These are phyloP conservation scores for Aspergillus coremiiformis DNA, from an alignment of 495 filamentous ascomycete species.

Conservation along the genomic window DNA sequence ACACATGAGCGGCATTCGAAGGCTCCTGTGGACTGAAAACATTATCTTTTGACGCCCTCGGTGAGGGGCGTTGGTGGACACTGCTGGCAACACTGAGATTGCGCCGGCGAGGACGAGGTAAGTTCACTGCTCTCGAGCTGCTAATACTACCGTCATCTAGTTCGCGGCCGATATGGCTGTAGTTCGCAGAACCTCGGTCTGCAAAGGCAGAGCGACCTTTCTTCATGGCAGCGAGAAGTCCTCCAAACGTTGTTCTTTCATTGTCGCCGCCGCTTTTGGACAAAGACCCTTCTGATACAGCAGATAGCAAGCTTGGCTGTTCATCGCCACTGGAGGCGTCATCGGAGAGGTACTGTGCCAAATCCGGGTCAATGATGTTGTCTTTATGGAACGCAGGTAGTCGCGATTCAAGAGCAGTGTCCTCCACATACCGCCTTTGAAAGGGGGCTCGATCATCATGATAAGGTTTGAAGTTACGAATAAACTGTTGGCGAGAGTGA, in stretches of 20 bases:
- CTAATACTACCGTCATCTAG: slow-evolving; percentile 50
- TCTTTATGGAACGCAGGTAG: slow-evolving; percentile 93
- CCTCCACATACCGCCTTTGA: slow-evolving; percentile 61
- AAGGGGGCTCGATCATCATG: slow-evolving; percentile 84
- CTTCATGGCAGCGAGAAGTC: slow-evolving; percentile 56
- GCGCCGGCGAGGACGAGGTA: slow-evolving; percentile 51
- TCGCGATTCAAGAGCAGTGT: slow-evolving; percentile 54
- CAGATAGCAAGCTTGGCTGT: slow-evolving; percentile 76
- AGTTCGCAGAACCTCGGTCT: slow-evolving; percentile 58
- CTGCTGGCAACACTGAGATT: slow-evolving; percentile 74
- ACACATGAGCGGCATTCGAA: slow-evolving; percentile 11
- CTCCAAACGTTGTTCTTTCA: slow-evolving; percentile 46
- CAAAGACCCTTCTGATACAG: slow-evolving; percentile 48
- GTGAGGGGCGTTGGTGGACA: slow-evolving; percentile 60
- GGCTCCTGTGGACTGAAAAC: slow-evolving; percentile 29
- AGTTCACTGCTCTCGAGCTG: slow-evolving; percentile 49
- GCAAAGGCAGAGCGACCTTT: slow-evolving; percentile 65
- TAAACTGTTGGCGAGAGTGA: slow-evolving; percentile 75
- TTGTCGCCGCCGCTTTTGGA: slow-evolving; percentile 45
- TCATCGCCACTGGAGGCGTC: slow-evolving; percentile 88
- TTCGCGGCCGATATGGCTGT: slow-evolving; percentile 57
- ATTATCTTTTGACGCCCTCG: slow-evolving; percentile 46
- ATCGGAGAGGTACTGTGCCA: slow-evolving; percentile 93
- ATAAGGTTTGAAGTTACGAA: slow-evolving; percentile 50
- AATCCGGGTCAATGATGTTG: slow-evolving; percentile 94